Evolutionary conservation across 352 stramenopile species (phyloP).

Genomic region (Plasmopara muralis): DNA sequence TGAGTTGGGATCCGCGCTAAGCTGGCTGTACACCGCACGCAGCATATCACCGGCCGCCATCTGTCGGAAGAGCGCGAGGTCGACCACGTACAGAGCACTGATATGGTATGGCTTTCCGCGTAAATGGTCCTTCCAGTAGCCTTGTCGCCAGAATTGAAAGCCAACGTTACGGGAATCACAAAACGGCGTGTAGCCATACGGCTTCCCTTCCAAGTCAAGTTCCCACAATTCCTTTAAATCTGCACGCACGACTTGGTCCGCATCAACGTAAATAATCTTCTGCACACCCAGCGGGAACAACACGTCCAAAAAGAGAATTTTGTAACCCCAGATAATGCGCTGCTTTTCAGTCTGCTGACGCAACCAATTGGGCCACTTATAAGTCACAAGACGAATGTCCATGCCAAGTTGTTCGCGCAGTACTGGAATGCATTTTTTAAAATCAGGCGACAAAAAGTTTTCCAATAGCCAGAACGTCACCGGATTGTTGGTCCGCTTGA

Average conservation of each 20-base stretch:
- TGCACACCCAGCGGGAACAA: slow-evolving; percentile 98
- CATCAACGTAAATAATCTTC: slow-evolving; percentile 99
- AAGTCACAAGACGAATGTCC: slow-evolving; percentile 98
- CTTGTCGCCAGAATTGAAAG: slow-evolving; percentile 98
- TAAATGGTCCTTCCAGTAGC: slow-evolving; percentile 98
- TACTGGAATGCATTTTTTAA: slow-evolving; percentile 92
- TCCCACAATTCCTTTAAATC: slow-evolving; percentile 99
- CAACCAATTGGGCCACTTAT: slow-evolving; percentile 99
- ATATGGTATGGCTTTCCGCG: slow-evolving; percentile 98
- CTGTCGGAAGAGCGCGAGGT: slow-evolving; percentile 93
- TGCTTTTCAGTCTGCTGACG: slow-evolving; percentile 98
- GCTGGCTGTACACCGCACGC: slow-evolving; percentile 93
- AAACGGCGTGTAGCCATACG: slow-evolving; percentile 98
- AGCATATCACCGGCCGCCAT: slow-evolving; percentile 95
- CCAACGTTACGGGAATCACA: slow-evolving; percentile 96
- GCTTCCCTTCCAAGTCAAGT: slow-evolving; percentile 93
- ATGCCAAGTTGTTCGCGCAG: slow-evolving; percentile 93
- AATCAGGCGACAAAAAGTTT: slow-evolving; percentile 97
- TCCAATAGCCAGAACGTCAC: slow-evolving; percentile 99
- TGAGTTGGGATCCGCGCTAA: slow-evolving; percentile 97
- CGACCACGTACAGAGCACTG: slow-evolving; percentile 98
- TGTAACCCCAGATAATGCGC: slow-evolving; percentile 99
- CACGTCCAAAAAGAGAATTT: slow-evolving; percentile 99
- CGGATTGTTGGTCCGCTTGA: slow-evolving; percentile 92
- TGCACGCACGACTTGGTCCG: slow-evolving; percentile 97